These are phyloP conservation scores for Saturnispora ahearnii DNA, from an alignment of 805 yeast genomes.

Conservation along the genomic window DNA sequence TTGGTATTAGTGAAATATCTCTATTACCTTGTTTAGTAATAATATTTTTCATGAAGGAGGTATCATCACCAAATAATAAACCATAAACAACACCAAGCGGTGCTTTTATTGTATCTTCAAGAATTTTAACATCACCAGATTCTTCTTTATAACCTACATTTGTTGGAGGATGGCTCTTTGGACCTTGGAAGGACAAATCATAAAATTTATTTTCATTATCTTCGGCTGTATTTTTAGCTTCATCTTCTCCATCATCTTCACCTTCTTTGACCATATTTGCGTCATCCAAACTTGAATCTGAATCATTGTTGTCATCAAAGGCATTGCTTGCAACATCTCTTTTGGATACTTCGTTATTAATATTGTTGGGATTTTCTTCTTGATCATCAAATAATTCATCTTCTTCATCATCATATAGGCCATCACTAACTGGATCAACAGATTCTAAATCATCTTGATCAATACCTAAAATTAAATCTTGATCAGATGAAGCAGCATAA, in stretches of 20 bases:
- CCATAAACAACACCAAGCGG: constrained; percentile 57
- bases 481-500: not conserved
- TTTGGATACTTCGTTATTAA: constrained; percentile 17
- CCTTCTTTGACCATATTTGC: constrained; percentile 27
- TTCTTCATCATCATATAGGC: constrained; percentile 24
- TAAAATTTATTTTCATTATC: constrained; percentile 25
- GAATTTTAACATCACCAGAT: constrained; percentile 45
- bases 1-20: constrained; percentile 43
- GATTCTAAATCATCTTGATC: constrained; percentile 15
- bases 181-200: constrained; percentile 35
- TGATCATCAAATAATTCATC: constrained; percentile 17
- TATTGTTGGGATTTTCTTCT: constrained; percentile 15
- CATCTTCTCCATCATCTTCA: constrained; percentile 12
- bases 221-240: constrained; percentile 8
- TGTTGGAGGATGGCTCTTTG: constrained; percentile 27
- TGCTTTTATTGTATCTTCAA: constrained; percentile 41
- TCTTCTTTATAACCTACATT: constrained; percentile 35
- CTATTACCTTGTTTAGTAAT: constrained; percentile 56
- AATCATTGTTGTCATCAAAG: constrained; percentile 13
- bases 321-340: not conserved
- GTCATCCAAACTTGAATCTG: constrained; percentile 24
- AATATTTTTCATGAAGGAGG: constrained; percentile 34
- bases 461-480: constrained; percentile 8
- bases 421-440: constrained; percentile 2
- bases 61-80: constrained; percentile 56